These are phyloP conservation scores for Noccaea bulbosa DNA, from an alignment of 345 rosid species.

Conservation along the genomic window DNA sequence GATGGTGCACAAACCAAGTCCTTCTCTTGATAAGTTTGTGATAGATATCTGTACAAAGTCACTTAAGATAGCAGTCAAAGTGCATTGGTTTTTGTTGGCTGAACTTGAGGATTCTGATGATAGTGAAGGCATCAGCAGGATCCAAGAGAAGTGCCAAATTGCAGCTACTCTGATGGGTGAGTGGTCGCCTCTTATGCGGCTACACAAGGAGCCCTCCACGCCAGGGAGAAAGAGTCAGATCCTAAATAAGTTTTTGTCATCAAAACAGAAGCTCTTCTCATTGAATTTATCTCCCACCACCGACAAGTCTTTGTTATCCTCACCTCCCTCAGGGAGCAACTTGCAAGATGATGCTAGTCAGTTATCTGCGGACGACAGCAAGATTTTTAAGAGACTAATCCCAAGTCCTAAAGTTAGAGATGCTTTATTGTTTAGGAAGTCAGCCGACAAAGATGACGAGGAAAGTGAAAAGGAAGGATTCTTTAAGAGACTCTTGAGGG, in stretches of 20 bases:
- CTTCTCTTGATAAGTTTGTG: constrained; percentile 95
- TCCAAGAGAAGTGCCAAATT: constrained; percentile 97
- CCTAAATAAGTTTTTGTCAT: constrained; percentile 74
- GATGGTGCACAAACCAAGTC: constrained; percentile 98
- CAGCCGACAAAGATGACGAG: constrained; percentile 86
- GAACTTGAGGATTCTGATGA: constrained; percentile 98
- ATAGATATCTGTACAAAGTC: constrained; percentile 89
- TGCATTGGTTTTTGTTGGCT: constrained; percentile 97
- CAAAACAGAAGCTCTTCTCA: constrained; percentile 88
- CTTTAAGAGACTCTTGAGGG: constrained; percentile 90
- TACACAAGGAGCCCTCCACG: constrained; percentile 56
- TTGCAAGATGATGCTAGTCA: constrained; percentile 70
- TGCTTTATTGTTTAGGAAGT: constrained; percentile 93
- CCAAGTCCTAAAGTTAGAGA: constrained; percentile 94
- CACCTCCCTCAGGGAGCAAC: constrained; percentile 62
- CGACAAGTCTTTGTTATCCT: constrained; percentile 69
- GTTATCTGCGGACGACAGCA: constrained; percentile 73
- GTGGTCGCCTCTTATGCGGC: constrained; percentile 79
- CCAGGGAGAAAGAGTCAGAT: constrained; percentile 94
- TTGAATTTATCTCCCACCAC: constrained; percentile 77
- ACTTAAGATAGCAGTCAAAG: constrained; percentile 83
- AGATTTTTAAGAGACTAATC: constrained; percentile 85
- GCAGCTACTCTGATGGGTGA: constrained; percentile 97
- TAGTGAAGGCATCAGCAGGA: constrained; percentile 92
- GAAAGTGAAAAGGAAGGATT: constrained; percentile 93